Evolutionary conservation across 192 early-diverging fungal species (phyloP).

Genomic region (Coemansia sp.): DNA sequence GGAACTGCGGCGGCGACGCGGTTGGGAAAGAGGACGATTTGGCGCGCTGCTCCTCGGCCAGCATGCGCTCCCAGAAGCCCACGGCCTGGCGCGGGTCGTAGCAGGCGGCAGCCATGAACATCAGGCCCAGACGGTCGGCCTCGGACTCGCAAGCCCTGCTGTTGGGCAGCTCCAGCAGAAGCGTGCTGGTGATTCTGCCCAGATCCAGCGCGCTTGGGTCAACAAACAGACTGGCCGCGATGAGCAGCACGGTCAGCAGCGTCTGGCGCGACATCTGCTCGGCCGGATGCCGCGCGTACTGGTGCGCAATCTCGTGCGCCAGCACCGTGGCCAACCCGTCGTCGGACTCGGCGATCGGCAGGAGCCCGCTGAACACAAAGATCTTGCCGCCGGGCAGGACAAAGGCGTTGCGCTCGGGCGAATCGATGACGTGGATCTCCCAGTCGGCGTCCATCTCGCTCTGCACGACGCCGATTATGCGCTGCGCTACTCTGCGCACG

Average conservation of each 20-base stretch:
- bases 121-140: conserved; percentile 88
- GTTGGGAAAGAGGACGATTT: too few species aligned
- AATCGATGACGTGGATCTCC: conserved; percentile 90
- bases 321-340: conserved; percentile 91
- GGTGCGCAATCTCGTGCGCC: conserved; percentile 94
- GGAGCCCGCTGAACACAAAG: conserved; percentile 95
- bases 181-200: conserved; percentile 62
- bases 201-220: conserved; percentile 63
- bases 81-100: conserved; percentile 83
- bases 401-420: conserved; percentile 87
- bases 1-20: conserved; percentile 59
- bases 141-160: conserved; percentile 88
- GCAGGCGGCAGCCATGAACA: conserved; percentile 91
- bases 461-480: conserved; percentile 65
- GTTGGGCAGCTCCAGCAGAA: conserved; percentile 84
- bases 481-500: conserved; percentile 70
- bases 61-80: conserved; percentile 86
- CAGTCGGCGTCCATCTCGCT: conserved; percentile 73
- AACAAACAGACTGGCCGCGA: conserved; percentile 65
- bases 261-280: conserved; percentile 83
- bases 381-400: conserved; percentile 94
- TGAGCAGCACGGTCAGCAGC: conserved; percentile 60
- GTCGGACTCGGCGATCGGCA: conserved; percentile 77
- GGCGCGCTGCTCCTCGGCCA: conserved; percentile 35
- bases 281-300: conserved; percentile 85